Evolutionary conservation across 225 moss, liverwort and hornwort genomes (phyloP).

Genomic region (Marchantia polymorpha): DNA sequence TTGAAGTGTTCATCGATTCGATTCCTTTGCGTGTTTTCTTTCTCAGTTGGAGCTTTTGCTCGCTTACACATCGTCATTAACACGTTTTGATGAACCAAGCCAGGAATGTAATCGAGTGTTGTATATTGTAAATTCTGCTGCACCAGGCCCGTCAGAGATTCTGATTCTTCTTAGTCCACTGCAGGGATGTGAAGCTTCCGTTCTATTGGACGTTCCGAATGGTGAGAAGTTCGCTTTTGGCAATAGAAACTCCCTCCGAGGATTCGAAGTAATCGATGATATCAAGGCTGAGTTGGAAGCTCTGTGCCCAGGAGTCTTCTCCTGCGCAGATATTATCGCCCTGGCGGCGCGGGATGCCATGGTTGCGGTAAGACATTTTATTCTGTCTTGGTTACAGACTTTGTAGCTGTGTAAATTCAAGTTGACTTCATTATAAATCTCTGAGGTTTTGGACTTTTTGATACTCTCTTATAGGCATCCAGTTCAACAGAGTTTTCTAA

Average conservation of each 20-base stretch:
- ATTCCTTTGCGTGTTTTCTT: no score
- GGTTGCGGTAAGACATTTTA: background rate
- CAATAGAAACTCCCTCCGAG: constrained; percentile 36
- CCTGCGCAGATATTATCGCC: constrained; percentile 35
- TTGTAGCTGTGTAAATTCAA: background rate
- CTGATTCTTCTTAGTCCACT: background rate
- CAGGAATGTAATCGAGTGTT: no score
- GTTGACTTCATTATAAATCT: background rate
- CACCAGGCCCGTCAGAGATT: no score
- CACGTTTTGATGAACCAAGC: no score
- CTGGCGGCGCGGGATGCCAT: constrained; percentile 33
- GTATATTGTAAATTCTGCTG: no score
- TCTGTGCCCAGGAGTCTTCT: constrained; percentile 21
- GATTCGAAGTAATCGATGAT: constrained; percentile 29
- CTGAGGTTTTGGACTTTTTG: background rate
- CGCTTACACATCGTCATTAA: no score
- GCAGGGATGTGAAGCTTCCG: constrained; percentile 46
- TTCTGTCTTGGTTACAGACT: background rate
- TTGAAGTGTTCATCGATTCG: no score
- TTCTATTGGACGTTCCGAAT: constrained; percentile 19
- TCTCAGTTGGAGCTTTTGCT: no score
- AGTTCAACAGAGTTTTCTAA: no score
- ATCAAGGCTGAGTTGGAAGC: constrained; percentile 22
- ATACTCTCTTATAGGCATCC: no score
- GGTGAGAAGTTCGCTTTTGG: constrained; percentile 28